These are phyloP conservation scores for Yamadazyma blattariae DNA, from an alignment of 1,139 yeast species.

Conservation along the genomic window DNA sequence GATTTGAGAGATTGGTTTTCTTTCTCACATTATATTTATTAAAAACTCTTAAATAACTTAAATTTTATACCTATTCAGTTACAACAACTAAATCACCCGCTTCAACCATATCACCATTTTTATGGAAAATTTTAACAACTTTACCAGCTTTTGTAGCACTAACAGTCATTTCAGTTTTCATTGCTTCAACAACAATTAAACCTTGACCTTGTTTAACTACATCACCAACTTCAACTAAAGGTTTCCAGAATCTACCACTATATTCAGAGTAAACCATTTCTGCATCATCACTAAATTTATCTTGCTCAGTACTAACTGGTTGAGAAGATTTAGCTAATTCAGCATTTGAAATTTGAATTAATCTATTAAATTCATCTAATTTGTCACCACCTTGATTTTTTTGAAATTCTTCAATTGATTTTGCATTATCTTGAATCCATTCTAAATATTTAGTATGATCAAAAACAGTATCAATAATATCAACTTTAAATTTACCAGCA, in stretches of 20 bases:
- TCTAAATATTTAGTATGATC: constrained; percentile 74
- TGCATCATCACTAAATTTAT: constrained; percentile 64
- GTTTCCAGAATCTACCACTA: constrained; percentile 96
- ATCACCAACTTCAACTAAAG: constrained; percentile 80
- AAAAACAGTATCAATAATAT: constrained; percentile 73
- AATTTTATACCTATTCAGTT: constrained; percentile 29
- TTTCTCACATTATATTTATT: no score
- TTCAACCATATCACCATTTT: constrained; percentile 93
- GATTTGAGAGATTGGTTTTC: background rate
- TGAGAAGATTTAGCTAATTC: constrained; percentile 58
- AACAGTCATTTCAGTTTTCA: constrained; percentile 97
- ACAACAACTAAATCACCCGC: constrained; percentile 94
- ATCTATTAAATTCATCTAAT: constrained; percentile 75
- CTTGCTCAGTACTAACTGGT: constrained; percentile 42
- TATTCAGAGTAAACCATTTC: constrained; percentile 87
- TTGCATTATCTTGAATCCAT: constrained; percentile 75
- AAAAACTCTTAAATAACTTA: no score
- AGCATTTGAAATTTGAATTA: constrained; percentile 80
- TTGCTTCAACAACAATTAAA: constrained; percentile 88
- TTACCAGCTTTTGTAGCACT: constrained; percentile 71
- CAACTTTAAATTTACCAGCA: constrained; percentile 77
- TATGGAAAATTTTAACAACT: constrained; percentile 72
- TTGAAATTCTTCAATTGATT: constrained; percentile 69
- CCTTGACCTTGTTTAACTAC: constrained; percentile 72
- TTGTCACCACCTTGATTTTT: constrained; percentile 73